Base-by-base conservation (phyloP, 208 protist species). In the Willaertia magna region DNA sequence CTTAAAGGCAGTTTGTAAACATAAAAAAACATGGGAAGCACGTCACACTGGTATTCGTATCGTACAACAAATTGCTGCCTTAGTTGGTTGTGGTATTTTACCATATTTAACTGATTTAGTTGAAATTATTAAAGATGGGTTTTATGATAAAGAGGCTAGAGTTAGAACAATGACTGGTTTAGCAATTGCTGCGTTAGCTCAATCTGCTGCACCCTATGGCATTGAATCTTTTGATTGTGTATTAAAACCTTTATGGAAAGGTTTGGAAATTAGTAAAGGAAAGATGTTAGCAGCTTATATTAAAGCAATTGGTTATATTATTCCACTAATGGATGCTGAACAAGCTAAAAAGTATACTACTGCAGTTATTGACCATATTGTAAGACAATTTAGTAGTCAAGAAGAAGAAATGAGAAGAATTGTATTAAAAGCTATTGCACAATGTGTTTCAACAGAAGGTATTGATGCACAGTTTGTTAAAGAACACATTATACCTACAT, bases 401-500 rank as follows among this genome's bases (percentile, higher is more conserved):
- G 97, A 99, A 88, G 96, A 98, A 83, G 98, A 99, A 90, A 98
- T 99, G 93, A 98, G 99, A 85, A 98, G 98, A 89, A 98, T 99
- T 86, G 93, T 99, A 67, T 92, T 99, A 34, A 97, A 97, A 84
- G 97, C 99, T 0, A 95, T 99, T 34, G 96, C 98, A 78, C 96
- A 99, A 90, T 99, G 97, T 91, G 95, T 99, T 11, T 87, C 88
- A 6, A 98, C 97, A 0, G 97, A 99, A 9, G 98, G 98, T 83
- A 97, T 99, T 11, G 93, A 95, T 39, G 87, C 94, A 34, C 88
- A 91, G 42, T 98, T 98, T 87, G 94, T 99, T 79, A 88, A 91
- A n/a, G 85, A 92, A 46, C 92, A 97, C 43, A 94, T 98, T 83
- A 87, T 97, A 22, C 92, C 93, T 86, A 91, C 89, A 11, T 97